Evolutionary conservation across 1,284 basidiomycete genomes (phyloP).

Genomic region (Leccinum fallax): DNA sequence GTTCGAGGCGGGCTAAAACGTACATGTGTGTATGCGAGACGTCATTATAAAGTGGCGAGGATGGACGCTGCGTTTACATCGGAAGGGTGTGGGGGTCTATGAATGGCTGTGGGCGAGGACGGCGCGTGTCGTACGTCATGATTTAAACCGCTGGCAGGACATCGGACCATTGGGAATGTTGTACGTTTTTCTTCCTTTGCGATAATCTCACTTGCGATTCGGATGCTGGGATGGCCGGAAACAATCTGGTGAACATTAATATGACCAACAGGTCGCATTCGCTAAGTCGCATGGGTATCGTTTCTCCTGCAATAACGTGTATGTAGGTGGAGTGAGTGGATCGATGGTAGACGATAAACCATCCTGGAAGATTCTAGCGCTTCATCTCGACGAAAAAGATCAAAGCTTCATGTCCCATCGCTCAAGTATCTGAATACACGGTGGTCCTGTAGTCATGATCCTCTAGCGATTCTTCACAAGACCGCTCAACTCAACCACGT

Average conservation of each 20-base stretch:
- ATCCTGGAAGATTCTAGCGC: not conserved
- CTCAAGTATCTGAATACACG: not conserved
- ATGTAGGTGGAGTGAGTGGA: not conserved
- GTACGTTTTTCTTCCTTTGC: constrained; percentile 9
- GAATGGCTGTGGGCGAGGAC: not conserved
- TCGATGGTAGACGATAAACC: not conserved
- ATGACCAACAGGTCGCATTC: not conserved
- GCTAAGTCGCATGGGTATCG: no score
- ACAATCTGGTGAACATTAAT: not conserved
- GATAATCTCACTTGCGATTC: constrained; percentile 15
- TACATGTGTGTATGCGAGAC: not conserved
- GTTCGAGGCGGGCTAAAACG: not conserved
- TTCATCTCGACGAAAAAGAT: not conserved
- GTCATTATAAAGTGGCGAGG: not conserved
- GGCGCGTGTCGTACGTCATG: constrained; percentile 5
- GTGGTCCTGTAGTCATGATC: not conserved
- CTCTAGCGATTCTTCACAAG: not conserved
- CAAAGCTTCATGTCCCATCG: not conserved
- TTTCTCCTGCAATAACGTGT: not conserved
- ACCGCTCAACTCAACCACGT: constrained; percentile 33
- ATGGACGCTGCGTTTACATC: constrained; percentile 4
- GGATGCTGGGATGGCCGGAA: not conserved
- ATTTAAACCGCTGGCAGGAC: not conserved
- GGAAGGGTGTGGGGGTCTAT: not conserved
- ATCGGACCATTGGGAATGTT: constrained; percentile 1